Base-by-base conservation (phyloP, 768 basidiomycete species). In the Lepiota brunneoincarnata region DNA sequence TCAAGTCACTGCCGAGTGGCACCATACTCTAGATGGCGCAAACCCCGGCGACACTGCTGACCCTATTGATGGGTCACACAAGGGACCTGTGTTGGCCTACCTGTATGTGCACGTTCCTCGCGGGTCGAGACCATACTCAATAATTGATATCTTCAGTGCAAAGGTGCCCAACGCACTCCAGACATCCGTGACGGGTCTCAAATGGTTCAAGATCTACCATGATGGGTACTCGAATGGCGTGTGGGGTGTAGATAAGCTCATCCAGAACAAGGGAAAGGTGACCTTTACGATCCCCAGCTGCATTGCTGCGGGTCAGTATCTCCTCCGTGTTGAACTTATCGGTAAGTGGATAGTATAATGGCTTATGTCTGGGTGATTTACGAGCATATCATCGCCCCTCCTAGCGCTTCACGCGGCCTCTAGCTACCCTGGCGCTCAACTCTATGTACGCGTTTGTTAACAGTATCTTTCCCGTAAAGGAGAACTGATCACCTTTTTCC, bases 171-270 rank as follows among this genome's bases (percentile, higher is more conserved):
- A 67, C 54, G 82, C 82, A 7, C 72, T 73, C 0, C 77, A 81
- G 55, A 64, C 69, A 3, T 51, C 49, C 23, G 75, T 80, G 3
- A 80, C 79, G 1, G 80, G 80, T 17, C 65, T 79, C 7, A 64
- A 74, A 48, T 81, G 79, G 79, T 81, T 81, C 69, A 81, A 79
- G 67, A 78, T 81, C 54, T 76, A 71, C 57, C 69, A 81, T 55
- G 78, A 77, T 51, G 76, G 75, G 11, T 67, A 69, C 39, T 61
- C 60, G 9, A 59, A 62, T 9, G 64, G 58, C 40, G 58, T 63
- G 18, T 82, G 80, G 80, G 80, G 64, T 39, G 75, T 78, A 15
- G 76, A 80, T 62, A 64, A 69, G 3, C 58, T 81, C 48, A 73
- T 79, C 40, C 63, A 67, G 11, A 77, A 77, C 63, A 74, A 78